Evolutionary conservation across 306 rosid genomes (phyloP).

Genomic region (Sphenostylis stenocarpa): DNA sequence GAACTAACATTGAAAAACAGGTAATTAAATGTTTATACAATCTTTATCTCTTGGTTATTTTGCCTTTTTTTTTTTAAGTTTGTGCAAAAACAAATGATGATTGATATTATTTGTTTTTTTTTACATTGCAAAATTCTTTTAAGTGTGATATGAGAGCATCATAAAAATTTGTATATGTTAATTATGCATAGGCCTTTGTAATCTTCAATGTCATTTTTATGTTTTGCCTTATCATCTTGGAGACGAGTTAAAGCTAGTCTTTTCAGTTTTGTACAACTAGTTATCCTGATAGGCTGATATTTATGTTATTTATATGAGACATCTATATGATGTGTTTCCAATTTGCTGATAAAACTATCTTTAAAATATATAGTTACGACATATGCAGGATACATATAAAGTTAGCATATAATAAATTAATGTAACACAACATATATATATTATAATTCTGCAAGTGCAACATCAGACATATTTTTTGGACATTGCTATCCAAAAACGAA

Average conservation of each 20-base stretch:
- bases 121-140: slow-evolving; percentile 4
- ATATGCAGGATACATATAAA: neutral
- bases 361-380: neutral
- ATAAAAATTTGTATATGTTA: neutral
- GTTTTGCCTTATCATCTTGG: neutral
- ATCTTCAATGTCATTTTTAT: neutral
- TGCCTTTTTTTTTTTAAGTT: slow-evolving; percentile 8
- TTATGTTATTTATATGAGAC: neutral
- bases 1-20: slow-evolving; percentile 83
- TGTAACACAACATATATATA: neutral
- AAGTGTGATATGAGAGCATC: slow-evolving; percentile 9
- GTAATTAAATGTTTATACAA: slow-evolving; percentile 42
- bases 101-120: neutral
- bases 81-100: neutral
- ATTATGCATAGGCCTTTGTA: neutral
- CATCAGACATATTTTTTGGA: neutral
- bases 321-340: neutral
- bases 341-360: neutral
- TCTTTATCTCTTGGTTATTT: neutral
- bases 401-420: neutral
- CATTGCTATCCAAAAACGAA: neutral
- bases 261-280: neutral
- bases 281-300: slow-evolving; percentile 3
- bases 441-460: neutral
- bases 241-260: neutral